These are phyloP conservation scores for Zasmidium cellare DNA, from an alignment of 2,329 filamentous ascomycete species.

Conservation along the genomic window DNA sequence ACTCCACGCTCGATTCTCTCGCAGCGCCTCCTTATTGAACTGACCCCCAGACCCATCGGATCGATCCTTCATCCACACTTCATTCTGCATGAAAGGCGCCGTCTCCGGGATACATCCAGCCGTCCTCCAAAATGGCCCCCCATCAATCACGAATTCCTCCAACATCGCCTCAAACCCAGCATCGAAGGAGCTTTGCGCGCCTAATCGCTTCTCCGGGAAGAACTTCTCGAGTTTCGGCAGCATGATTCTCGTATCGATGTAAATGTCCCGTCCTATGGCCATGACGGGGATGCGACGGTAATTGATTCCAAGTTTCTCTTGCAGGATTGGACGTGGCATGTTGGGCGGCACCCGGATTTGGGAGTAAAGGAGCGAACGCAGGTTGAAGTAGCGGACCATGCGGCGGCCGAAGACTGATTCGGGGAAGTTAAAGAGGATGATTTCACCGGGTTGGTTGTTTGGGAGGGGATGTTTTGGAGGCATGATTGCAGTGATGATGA, in stretches of 20 bases:
- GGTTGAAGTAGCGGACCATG: constrained; percentile 20
- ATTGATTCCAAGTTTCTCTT: constrained; percentile 20
- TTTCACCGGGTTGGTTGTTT: constrained; percentile 9
- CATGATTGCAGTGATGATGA: neutral
- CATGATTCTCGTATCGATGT: constrained; percentile 25
- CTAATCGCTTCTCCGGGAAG: constrained; percentile 11
- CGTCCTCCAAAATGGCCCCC: constrained; percentile 19
- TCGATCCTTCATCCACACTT: constrained; percentile 20
- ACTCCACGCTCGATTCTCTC: constrained; percentile 12
- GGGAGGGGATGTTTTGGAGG: neutral
- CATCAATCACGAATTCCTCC: constrained; percentile 21
- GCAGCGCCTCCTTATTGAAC: constrained; percentile 13
- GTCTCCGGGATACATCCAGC: constrained; percentile 14
- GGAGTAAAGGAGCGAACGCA: constrained; percentile 16
- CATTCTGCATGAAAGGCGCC: constrained; percentile 15
- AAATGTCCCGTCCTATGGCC: constrained; percentile 25
- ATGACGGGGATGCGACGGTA: constrained; percentile 25
- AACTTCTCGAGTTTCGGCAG: constrained; percentile 18
- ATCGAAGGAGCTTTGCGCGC: constrained; percentile 12
- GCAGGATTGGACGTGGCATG: constrained; percentile 18
- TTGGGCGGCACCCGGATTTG: constrained; percentile 22
- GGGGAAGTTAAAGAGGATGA: constrained; percentile 23
- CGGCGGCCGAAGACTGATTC: constrained; percentile 20
- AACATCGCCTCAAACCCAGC: constrained; percentile 18
- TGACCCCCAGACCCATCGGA: constrained; percentile 16